phyloP scores from a whole-genome alignment of 1,139 yeast genomes.

The Diutina neorugosa region DNA sequence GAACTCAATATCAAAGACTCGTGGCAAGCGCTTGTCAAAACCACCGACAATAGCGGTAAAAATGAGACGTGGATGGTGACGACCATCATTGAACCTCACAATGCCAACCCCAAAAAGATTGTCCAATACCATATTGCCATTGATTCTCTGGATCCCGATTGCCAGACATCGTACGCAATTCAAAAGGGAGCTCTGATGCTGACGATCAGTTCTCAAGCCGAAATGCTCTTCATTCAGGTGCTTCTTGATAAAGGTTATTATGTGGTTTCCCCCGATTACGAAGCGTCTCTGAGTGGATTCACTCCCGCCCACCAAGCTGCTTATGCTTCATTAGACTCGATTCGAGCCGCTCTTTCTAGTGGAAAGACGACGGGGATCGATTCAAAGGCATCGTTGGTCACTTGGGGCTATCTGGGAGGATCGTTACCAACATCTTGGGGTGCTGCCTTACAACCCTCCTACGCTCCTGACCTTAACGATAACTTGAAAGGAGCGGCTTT shows the following conservation, averaged over 20 bases:
- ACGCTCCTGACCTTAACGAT: conserved; percentile 18
- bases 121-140: conserved; percentile 24
- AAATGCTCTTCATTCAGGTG: conserved; percentile 15
- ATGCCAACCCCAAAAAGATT: conserved; percentile 17
- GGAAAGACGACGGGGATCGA: conserved; percentile 15
- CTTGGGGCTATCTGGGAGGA: conserved; percentile 30
- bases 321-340: conserved; percentile 16
- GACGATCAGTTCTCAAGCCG: conserved; percentile 11
- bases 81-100: conserved; percentile 20
- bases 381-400: conserved; percentile 13
- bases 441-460: conserved; percentile 18
- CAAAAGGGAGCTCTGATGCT: conserved; percentile 12
- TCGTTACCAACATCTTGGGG: conserved; percentile 26
- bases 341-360: conserved; percentile 16
- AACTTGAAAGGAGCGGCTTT: conserved; percentile 9
- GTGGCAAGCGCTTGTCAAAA: neutral
- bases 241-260: conserved; percentile 19
- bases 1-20: neutral
- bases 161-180: conserved; percentile 23
- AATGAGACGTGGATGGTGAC: conserved; percentile 10
- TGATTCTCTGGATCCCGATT: conserved; percentile 18
- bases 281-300: conserved; percentile 18
- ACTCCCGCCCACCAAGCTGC: conserved; percentile 20
- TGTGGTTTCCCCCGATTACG: conserved; percentile 22
- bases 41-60: neutral